Evolutionary conservation across 1,284 basidiomycete genomes (phyloP), one percentile per base, ranked within the genome.

Genomic region (Boletus hoseneyae): DNA sequence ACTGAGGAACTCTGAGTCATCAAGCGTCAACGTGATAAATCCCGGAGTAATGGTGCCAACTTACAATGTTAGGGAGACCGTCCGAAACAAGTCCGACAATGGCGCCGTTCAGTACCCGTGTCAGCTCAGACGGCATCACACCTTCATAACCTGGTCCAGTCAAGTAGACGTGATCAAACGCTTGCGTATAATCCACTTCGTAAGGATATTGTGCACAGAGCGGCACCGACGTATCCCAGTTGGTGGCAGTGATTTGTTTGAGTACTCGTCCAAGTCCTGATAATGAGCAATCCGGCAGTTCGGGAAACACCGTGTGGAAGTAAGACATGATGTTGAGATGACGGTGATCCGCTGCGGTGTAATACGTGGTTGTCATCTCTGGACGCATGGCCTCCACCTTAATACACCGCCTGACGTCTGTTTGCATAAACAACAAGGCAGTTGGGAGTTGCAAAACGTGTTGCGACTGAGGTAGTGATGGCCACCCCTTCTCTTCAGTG

Each of bases 321-420:
- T 95, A 95, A 0, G 90, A 88, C n/a, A 95, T 70, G 21, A 88
- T 73, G 10, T 81, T 74, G 15, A 95, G 71, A 2, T 79, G 74
- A 5, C 93, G 83, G 51, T 88, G 76, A 60, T 96, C 93, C 0
- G 85, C 78, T 0, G 91, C 74, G 0, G 85, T 83, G 59, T 81
- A 86, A 21, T 78, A 76, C 1, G 76, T 64, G 38, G 50, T 58
- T n/a, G 55, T 51, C 29, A 40, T 43, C 4, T 55, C 67, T 12
- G 70, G 12, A 3, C 43, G 51, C 37, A 65, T 50, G 15, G 54
- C 47, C 27, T 67, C 65, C 9, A 69, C 48, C 9, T 52, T 51
- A 35, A 56, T 1, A 23, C n/a, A 42, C 8, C n/a, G 48, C 15
- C 11, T 37, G 12, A 36, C 30, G 7, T 34, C 38, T 7, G 44